Evolutionary conservation across 768 basidiomycete genomes (phyloP).

Genomic region (Pisolithus tinctorius): DNA sequence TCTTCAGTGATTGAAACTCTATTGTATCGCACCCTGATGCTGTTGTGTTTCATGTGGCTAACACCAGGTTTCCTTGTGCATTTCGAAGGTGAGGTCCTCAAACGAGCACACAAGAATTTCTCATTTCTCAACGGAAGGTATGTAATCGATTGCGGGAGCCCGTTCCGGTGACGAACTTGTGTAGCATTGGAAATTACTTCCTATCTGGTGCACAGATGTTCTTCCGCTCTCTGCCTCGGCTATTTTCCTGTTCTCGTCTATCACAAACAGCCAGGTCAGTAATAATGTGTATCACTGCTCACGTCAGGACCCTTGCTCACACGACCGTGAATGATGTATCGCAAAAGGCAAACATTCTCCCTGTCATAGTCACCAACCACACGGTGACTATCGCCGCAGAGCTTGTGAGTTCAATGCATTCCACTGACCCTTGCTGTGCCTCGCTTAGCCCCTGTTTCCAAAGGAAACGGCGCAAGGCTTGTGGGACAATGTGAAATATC

Average conservation of each 20-base stretch:
- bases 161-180: background rate
- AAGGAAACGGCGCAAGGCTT: constrained; percentile 69
- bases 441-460: constrained; percentile 5
- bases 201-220: constrained; percentile 84
- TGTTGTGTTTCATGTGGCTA: background rate
- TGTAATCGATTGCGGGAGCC: constrained; percentile 32
- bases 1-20: background rate
- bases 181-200: constrained; percentile 85
- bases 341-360: constrained; percentile 68
- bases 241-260: constrained; percentile 89
- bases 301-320: constrained; percentile 5
- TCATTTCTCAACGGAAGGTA: constrained; percentile 91
- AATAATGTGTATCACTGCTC: constrained; percentile 1
- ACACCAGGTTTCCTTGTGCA: constrained; percentile 80
- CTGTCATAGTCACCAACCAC: constrained; percentile 89
- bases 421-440: constrained; percentile 41
- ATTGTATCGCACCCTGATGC: constrained; percentile 1
- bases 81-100: constrained; percentile 83
- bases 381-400: constrained; percentile 94
- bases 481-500: constrained; percentile 94
- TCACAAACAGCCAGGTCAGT: constrained; percentile 66
- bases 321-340: constrained; percentile 8
- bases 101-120: constrained; percentile 89
- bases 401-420: constrained; percentile 40
- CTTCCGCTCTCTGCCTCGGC: constrained; percentile 92